phyloP scores from a whole-genome alignment of 495 filamentous ascomycete species.

The Letharia columbiana region DNA sequence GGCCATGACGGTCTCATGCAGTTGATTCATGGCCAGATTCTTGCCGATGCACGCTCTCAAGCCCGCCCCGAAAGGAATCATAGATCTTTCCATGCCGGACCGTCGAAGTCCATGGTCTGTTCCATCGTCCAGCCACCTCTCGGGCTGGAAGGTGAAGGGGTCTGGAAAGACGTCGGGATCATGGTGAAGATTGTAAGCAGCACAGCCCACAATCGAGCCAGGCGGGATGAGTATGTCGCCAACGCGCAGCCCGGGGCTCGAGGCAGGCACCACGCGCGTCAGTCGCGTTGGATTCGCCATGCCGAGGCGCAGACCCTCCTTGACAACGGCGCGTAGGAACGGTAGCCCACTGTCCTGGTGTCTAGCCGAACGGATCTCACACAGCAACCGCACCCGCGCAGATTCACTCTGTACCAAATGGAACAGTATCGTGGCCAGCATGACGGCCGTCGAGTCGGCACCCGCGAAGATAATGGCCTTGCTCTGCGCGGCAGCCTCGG shows the following conservation, averaged over 20 bases:
- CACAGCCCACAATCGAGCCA: conserved; percentile 38
- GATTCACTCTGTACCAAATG: conserved; percentile 19
- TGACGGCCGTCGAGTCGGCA: conserved; percentile 43
- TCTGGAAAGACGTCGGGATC: conserved; percentile 38
- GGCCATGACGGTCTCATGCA: conserved; percentile 33
- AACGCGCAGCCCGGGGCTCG: conserved; percentile 33
- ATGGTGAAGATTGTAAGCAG: conserved; percentile 38
- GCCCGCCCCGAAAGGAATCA: conserved; percentile 44
- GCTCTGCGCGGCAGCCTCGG: conserved; percentile 41
- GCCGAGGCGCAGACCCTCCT: conserved; percentile 38
- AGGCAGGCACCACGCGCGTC: conserved; percentile 34
- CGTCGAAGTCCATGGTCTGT: neutral
- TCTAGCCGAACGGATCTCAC: conserved; percentile 10
- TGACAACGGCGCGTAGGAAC: conserved; percentile 38
- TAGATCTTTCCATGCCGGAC: conserved; percentile 34
- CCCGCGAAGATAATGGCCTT: conserved; percentile 37
- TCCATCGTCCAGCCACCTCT: conserved; percentile 35
- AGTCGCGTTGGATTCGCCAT: conserved; percentile 45
- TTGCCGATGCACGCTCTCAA: conserved; percentile 43
- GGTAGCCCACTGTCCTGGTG: conserved; percentile 15
- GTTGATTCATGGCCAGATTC: conserved; percentile 38
- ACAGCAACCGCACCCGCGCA: conserved; percentile 4
- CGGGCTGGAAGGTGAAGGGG: conserved; percentile 39
- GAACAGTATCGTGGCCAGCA: conserved; percentile 37
- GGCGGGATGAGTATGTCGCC: conserved; percentile 33